Evolutionary conservation across 2,329 filamentous ascomycete species (phyloP).

Genomic region (Drechslera avenae): DNA sequence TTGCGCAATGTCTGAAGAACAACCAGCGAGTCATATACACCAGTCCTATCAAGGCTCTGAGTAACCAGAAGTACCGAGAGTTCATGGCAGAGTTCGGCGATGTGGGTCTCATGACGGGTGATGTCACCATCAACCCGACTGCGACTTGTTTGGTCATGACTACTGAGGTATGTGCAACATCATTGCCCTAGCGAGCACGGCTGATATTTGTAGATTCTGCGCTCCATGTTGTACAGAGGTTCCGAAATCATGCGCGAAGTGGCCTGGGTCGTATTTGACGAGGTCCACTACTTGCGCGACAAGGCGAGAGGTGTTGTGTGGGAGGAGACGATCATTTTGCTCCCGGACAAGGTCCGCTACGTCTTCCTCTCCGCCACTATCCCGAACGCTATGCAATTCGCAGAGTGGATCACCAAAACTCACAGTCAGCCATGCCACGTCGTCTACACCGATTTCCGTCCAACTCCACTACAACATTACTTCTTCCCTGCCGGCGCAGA

Average conservation of each 20-base stretch:
- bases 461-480: slow-evolving; percentile 95
- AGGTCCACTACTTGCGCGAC: slow-evolving; percentile 98
- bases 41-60: slow-evolving; percentile 97
- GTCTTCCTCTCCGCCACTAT: slow-evolving; percentile 98
- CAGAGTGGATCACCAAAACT: slow-evolving; percentile 98
- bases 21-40: slow-evolving; percentile 99
- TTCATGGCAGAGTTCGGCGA: slow-evolving; percentile 96
- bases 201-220: slow-evolving; percentile 71
- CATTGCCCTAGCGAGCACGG: not conserved
- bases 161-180: slow-evolving; percentile 65
- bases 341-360: slow-evolving; percentile 98
- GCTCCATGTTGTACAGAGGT: slow-evolving; percentile 96
- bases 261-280: slow-evolving; percentile 97
- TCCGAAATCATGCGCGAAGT: slow-evolving; percentile 99
- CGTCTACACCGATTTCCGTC: slow-evolving; percentile 97
- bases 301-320: slow-evolving; percentile 94
- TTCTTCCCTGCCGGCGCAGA: slow-evolving; percentile 93
- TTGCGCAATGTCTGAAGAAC: slow-evolving; percentile 94
- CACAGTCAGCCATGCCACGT: slow-evolving; percentile 98
- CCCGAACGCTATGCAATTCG: slow-evolving; percentile 98
- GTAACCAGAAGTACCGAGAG: slow-evolving; percentile 98
- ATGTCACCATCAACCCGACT: slow-evolving; percentile 98
- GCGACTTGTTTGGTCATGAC: slow-evolving; percentile 99
- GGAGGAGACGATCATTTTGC: slow-evolving; percentile 98
- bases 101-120: slow-evolving; percentile 96